These are phyloP conservation scores for Candida albicans DNA, from an alignment of 1,139 yeast genomes.

Conservation along the genomic window DNA sequence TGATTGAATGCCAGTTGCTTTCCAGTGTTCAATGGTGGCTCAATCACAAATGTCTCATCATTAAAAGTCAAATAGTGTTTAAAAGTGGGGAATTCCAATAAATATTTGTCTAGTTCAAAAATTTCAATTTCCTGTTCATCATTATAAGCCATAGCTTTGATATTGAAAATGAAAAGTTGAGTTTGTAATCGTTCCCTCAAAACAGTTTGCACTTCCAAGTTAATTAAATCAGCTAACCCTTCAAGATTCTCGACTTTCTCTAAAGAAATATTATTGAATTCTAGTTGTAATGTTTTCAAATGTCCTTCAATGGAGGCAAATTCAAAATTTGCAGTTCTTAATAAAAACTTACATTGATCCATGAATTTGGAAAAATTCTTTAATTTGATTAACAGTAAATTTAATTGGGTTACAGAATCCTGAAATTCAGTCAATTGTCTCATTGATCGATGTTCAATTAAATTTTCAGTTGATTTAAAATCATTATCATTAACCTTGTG, in stretches of 20 bases:
- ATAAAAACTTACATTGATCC: slow-evolving; percentile 18
- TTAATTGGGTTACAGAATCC: slow-evolving; percentile 23
- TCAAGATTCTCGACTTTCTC: slow-evolving; percentile 43
- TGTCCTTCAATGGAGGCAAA: slow-evolving; percentile 14
- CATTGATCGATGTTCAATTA: slow-evolving; percentile 42
- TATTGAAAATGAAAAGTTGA: slow-evolving; percentile 11
- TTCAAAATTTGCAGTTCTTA: slow-evolving; percentile 32
- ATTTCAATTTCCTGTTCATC: slow-evolving; percentile 7
- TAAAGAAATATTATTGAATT: slow-evolving; percentile 40
- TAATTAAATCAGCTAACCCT: slow-evolving; percentile 39
- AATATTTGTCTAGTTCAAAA: slow-evolving; percentile 10
- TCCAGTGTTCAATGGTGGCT: slow-evolving; percentile 28
- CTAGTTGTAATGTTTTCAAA: slow-evolving; percentile 38
- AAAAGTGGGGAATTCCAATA: slow-evolving; percentile 4
- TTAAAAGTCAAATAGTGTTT: slow-evolving; percentile 41
- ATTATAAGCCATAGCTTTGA: slow-evolving; percentile 2
- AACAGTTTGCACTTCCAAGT: slow-evolving; percentile 34
- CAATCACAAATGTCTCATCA: slow-evolving; percentile 43
- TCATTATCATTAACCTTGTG: slow-evolving; percentile 16
- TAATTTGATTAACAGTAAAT: slow-evolving; percentile 34
- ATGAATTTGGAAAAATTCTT: slow-evolving; percentile 24
- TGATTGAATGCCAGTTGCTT: slow-evolving; percentile 17
- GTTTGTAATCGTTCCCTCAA: slow-evolving; percentile 24
- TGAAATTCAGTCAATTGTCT: slow-evolving; percentile 43
- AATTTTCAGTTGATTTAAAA: slow-evolving; percentile 19